Base-by-base conservation (phyloP, 179 eudicot species). In the Carnegiea gigantea region DNA sequence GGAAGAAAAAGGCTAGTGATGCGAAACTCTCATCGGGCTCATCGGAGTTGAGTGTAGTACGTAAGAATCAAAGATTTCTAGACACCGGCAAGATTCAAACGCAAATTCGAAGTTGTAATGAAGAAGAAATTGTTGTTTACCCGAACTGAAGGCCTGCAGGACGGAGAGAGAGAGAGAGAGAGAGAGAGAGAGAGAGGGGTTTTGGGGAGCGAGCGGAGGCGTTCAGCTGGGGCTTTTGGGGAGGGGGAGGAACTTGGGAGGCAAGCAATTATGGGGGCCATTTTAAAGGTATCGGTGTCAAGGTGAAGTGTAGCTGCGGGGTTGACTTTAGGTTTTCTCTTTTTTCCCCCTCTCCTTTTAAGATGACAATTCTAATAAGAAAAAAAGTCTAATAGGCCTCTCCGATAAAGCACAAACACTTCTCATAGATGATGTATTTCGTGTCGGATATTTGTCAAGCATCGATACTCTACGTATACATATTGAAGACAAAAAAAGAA, bases 201-300 rank as follows among this genome's bases (percentile, higher is more conserved):
- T 81, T 80, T 73, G 51, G 73, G 48, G 18, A 11, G 51, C 20
- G 62, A 48, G 15, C 14, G 7, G 62, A 57, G 21, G 62, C 62
- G 62, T 57, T 57, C n/a, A 57, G 20, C 20, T 33, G 36, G 12
- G 62, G 62, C 23, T 57, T 51, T 12, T 51, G 14, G 62, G 20
- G 6, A 0, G 62, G 21, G 20, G 60, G 12, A 48, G 57, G 76
- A 5, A 9, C 57, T 46, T 48, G 77, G 77, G 60, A 13, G 33
- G 60, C 60, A 74, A 74, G 44, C 65, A 75, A 38, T 53, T 54
- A 49, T 72, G 72, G 40, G 38, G 75, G 79, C 28, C 83, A 13
- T 81, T 81, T 76, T 81, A 81, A 76, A 81, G 80, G 83, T 81
- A 76, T 81, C 79, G 83, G 70, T 65, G 17, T 75, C 3, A 38